Evolutionary conservation across 352 stramenopile species (phyloP).

Genomic region (Globisporangium abappressorium): DNA sequence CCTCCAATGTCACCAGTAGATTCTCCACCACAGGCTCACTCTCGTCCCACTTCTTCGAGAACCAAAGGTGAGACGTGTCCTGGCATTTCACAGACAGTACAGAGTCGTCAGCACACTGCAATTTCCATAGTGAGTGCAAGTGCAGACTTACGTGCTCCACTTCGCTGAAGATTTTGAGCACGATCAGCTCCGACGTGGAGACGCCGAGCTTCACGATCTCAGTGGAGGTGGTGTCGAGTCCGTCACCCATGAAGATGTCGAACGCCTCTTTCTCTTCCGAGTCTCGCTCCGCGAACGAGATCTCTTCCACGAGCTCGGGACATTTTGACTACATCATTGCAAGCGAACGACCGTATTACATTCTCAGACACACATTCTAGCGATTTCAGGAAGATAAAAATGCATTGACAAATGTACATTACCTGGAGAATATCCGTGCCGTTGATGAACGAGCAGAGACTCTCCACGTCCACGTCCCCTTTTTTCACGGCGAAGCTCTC

Average conservation of each 20-base stretch:
- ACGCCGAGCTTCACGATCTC: constrained; percentile 79
- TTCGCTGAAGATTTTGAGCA: constrained; percentile 79
- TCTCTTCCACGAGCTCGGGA: constrained; percentile 76
- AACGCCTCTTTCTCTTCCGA: constrained; percentile 76
- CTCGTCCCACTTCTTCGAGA: constrained; percentile 85
- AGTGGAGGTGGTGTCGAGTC: constrained; percentile 68
- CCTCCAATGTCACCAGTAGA: constrained; percentile 69
- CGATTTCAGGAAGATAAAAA: neutral
- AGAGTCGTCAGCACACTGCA: constrained; percentile 4
- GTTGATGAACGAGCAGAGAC: constrained; percentile 87
- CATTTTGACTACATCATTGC: constrained; percentile 54
- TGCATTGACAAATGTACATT: neutral
- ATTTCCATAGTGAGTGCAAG: neutral
- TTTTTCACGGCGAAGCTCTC: constrained; percentile 48
- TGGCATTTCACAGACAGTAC: constrained; percentile 12
- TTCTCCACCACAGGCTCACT: constrained; percentile 68
- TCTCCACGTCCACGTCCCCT: constrained; percentile 55
- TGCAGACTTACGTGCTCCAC: constrained; percentile 52
- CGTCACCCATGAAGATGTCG: constrained; percentile 72
- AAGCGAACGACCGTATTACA: too few relatives aligned
- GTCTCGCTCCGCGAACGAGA: constrained; percentile 74
- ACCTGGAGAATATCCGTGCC: constrained; percentile 80
- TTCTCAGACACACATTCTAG: neutral
- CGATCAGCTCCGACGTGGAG: constrained; percentile 57
- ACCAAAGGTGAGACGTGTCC: constrained; percentile 72